These are phyloP conservation scores for Aspergillus affinis DNA, from an alignment of 495 filamentous ascomycete genomes.

Conservation along the genomic window DNA sequence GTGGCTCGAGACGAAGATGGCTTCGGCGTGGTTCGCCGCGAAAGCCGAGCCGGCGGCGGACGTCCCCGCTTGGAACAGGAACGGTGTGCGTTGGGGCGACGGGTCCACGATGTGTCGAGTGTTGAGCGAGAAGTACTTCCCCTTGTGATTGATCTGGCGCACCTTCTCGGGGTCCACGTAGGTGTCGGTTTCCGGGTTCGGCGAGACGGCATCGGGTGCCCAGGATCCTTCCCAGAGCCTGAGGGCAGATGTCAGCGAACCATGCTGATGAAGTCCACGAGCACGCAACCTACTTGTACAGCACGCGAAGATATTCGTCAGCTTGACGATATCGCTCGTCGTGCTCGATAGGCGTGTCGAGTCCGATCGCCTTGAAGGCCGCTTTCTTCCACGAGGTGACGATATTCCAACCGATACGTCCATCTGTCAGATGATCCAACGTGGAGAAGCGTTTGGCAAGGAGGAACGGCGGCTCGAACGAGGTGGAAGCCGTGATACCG, in stretches of 20 bases:
- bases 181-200: constrained; percentile 47
- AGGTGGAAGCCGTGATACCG: constrained; percentile 52
- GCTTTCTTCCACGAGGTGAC: constrained; percentile 61
- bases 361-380: constrained; percentile 57
- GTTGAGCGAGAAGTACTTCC: constrained; percentile 55
- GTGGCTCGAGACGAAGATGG: constrained; percentile 60
- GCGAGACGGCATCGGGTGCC: constrained; percentile 52
- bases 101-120: constrained; percentile 58
- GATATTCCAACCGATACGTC: constrained; percentile 65
- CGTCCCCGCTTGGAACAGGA: constrained; percentile 65
- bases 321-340: constrained; percentile 61
- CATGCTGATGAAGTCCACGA: neutral
- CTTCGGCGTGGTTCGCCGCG: constrained; percentile 61
- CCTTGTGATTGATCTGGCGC: constrained; percentile 58
- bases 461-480: constrained; percentile 58
- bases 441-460: constrained; percentile 61
- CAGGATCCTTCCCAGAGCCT: constrained; percentile 64
- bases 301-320: constrained; percentile 59
- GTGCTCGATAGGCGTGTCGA: constrained; percentile 57
- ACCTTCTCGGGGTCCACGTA: constrained; percentile 57
- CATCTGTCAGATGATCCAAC: constrained; percentile 61
- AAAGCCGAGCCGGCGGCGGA: constrained; percentile 58
- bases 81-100: constrained; percentile 61
- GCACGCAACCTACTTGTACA: constrained; percentile 47
- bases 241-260: neutral